Percentiles rank a stretch among this genome's conserved stretches.
Evolutionary conservation across 2,329 filamentous ascomycete genomes (phyloP).

Genomic region (Bipolaris gigantea): DNA sequence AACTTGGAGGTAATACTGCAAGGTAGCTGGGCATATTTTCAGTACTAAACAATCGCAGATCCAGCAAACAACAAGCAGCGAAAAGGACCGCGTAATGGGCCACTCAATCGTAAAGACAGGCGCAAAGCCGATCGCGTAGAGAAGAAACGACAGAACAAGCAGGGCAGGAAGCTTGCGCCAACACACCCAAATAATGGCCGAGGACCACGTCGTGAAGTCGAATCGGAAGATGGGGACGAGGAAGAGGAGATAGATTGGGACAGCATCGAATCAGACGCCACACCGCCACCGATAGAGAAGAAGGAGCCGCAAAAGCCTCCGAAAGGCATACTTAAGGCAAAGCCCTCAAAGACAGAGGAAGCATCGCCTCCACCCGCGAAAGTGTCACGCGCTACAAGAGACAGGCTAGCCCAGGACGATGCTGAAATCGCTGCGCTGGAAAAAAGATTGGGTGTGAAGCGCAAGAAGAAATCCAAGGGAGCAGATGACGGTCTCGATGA

Average conservation of each 20-base stretch:
- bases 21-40: background rate
- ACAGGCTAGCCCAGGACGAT: constrained; percentile 74
- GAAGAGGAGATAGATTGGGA: constrained; percentile 33
- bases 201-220: constrained; percentile 12
- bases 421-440: constrained; percentile 86
- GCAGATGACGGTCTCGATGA: constrained; percentile 84
- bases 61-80: constrained; percentile 30
- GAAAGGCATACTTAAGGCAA: constrained; percentile 36
- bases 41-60: constrained; percentile 23
- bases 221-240: constrained; percentile 28
- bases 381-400: constrained; percentile 53
- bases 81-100: constrained; percentile 32
- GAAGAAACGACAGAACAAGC: constrained; percentile 56
- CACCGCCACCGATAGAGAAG: constrained; percentile 20
- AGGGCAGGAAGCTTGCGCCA: constrained; percentile 16
- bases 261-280: constrained; percentile 40
- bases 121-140: constrained; percentile 66
- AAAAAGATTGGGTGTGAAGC: constrained; percentile 80
- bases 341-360: constrained; percentile 8
- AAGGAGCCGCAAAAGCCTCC: constrained; percentile 32
- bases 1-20: constrained; percentile 41
- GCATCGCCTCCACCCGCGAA: constrained; percentile 25
- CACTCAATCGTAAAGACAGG: constrained; percentile 61
- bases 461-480: constrained; percentile 68
- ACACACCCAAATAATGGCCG: constrained; percentile 22